Base-by-base conservation (phyloP, 2,329 filamentous ascomycete species). In the Fusarium sp. region DNA sequence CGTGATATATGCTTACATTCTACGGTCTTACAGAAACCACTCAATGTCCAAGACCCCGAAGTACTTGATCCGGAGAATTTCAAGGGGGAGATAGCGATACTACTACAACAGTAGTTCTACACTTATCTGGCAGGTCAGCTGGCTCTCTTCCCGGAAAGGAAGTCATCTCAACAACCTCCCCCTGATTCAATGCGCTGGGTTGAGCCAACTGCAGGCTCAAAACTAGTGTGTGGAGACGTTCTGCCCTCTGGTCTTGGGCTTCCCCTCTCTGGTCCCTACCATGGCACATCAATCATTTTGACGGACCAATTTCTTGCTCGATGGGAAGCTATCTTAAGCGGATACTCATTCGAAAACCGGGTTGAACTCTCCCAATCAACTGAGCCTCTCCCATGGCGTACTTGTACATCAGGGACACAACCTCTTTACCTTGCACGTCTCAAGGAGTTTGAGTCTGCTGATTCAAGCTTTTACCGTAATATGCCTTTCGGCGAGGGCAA, bases 41-140 rank as follows among this genome's bases (percentile, higher is more conserved):
- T 30, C 11, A 11, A 30, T 30, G 4, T 30, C 14, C 28, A 15
- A 11, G 28, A 15, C 14, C 28, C 57, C 1, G 47, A 56, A 54
- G 26, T 34, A 4, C 30, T 54, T 10, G 20, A 55, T 20, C 15
- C 48, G 4, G 34, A 19, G 1, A 15, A 6, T 8, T 64, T 67
- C 14, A 49, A 43, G 11, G 58, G 51, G 4, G 46, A 62, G 14
- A 65, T 65, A 19, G 57, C 65, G 1, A 14, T 58, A 10, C 32
- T 46, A 3, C 30, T 66, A 3, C 62, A 67, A 17, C 45, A 45
- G 2, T 54, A 65, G 36, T 65, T 67, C 15, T 63, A 67, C 20
- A 34, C 26, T 14, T 5, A 26, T 1, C 24, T 44, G 14, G n/a
- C 36, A 8, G 7, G 19, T n/a, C 14, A 21, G 9, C 20, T 60